Base-by-base conservation (phyloP, 352 stramenopile species). In the Pythium graminicola region DNA sequence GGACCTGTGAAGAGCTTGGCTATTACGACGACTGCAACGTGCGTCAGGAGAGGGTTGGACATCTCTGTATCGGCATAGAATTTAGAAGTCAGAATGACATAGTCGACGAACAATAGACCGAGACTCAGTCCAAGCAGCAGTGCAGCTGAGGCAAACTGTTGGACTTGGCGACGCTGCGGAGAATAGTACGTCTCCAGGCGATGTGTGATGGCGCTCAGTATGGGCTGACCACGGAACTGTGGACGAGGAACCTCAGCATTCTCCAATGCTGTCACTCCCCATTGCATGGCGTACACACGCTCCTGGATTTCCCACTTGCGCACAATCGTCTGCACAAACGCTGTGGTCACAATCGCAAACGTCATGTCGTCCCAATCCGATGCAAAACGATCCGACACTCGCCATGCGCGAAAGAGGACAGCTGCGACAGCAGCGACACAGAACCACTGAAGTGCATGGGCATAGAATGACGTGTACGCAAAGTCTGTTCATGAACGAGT, bases 271-370 rank as follows among this genome's bases (percentile, higher is more conserved):
- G 48, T 22, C 14, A 83, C 74, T 16, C 74, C 76, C 78, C 81
- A 92, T 16, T 68, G 52, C n/a, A 51, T 48, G 4, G 76, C 73
- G 27, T 73, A 48, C 22, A 52, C 17, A 0, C 57, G 62, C 57
- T 87, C 67, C 4, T 64, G 60, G 23, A 85, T 35, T 22, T 64
- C 56, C 76, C 81, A 89, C 49, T 89, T 87, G 48, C 75, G 74
- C 26, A 85, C 58, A 33, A 89, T 72, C 13, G 64, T 46, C 11
- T 69, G 63, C 9, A 73, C 53, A 47, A 84, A 78, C 1, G 51
- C 60, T 46, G 65, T 82, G 44, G 71, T 84, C 26, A 70, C 54
- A 46, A 85, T 33, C 4, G 69, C 74, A 24, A 89, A 86, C 2
- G 26, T 53, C 7, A 70, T 56, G 42, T 28, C 57, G 58, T 50